phyloP scores from a whole-genome alignment of 768 basidiomycete genomes.

The Calocybe gangraenosa region DNA sequence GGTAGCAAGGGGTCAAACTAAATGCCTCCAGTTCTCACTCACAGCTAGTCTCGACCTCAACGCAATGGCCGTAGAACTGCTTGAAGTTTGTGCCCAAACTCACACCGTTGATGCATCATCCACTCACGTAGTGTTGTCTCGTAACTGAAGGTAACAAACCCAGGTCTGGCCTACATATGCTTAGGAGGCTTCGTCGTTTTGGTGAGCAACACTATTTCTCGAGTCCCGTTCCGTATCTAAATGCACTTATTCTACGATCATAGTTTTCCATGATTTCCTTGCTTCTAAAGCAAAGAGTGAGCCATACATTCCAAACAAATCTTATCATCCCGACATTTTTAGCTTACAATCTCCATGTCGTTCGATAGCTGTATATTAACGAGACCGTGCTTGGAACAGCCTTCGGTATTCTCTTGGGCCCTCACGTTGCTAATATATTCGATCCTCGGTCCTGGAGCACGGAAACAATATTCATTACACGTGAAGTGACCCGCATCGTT shows the following conservation, averaged over 20 bases:
- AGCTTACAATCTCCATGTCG: not conserved
- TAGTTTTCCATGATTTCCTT: conserved; percentile 85
- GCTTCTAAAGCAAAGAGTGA: conserved; percentile 76
- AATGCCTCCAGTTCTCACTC: too few relatives aligned
- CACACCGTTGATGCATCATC: conserved; percentile 7
- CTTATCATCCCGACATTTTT: not conserved
- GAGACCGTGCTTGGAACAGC: conserved; percentile 91
- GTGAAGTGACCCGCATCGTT: conserved; percentile 42
- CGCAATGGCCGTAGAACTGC: conserved; percentile 15
- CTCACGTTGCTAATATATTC: conserved; percentile 66
- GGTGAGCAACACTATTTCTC: conserved; percentile 7
- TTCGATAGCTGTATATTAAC: conserved; percentile 71
- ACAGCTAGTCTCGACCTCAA: not conserved
- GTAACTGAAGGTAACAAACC: conserved; percentile 41
- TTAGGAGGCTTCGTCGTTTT: conserved; percentile 44
- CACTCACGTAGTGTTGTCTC: conserved; percentile 21
- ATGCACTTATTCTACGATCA: not conserved
- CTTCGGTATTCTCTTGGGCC: conserved; percentile 65
- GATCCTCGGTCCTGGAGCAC: conserved; percentile 72
- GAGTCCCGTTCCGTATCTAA: too few relatives aligned
- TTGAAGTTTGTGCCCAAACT: conserved; percentile 28
- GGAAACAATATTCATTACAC: conserved; percentile 49
- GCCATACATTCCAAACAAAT: conserved; percentile 2
- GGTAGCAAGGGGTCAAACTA: too few relatives aligned
- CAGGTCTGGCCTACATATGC: conserved; percentile 57